Base-by-base conservation (phyloP, 164 flowering plant species). In the Santalum album region DNA sequence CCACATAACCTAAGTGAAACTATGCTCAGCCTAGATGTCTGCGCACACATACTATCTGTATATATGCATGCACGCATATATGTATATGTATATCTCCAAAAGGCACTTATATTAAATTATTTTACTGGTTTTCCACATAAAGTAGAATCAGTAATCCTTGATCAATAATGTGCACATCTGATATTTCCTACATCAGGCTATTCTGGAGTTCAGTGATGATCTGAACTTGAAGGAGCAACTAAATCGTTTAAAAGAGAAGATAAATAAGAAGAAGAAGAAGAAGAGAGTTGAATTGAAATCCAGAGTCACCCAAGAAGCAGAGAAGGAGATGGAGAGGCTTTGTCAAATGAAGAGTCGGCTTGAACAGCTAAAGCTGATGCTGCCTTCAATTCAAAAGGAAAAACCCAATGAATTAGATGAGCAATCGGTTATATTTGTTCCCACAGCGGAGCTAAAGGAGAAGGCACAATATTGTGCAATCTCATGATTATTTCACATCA, bases 391-490 rank as follows among this genome's bases (percentile, higher is more conserved):
- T 56, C 57, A 49, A 23, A 59, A 24, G 19, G 39, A 32, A 4
- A 75, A 64, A 27, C 60, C 40, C n/a, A 55, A 52, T 19, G 58
- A 65, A 35, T 58, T 63, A 19, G 44, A 67, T 34, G 34, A 29
- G 34, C 61, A 25, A 11, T 49, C 54, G 56, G 73, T 82, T 16
- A 56, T 79, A 18, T 81, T 69, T 75, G 78, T 90, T 64, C 97
- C 97, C 10, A 66, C 86, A 12, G 97, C 83, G 27, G 84, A 74
- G 68, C 55, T 90, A 27, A 81, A 60, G 66, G 95, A 81, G 67
- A 89, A 79, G 55, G 26, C 45, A 23, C 75, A 74, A 78, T 42
- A n/a, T n/a, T n/a, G n/a, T n/a, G n/a, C n/a, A n/a, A n/a, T n/a
- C n/a, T n/a, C n/a, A n/a, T n/a, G n/a, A n/a, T n/a, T n/a, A n/a